These are phyloP conservation scores for Hortaea sp. DNA, from an alignment of 2,329 filamentous ascomycete genomes.

Conservation along the genomic window DNA sequence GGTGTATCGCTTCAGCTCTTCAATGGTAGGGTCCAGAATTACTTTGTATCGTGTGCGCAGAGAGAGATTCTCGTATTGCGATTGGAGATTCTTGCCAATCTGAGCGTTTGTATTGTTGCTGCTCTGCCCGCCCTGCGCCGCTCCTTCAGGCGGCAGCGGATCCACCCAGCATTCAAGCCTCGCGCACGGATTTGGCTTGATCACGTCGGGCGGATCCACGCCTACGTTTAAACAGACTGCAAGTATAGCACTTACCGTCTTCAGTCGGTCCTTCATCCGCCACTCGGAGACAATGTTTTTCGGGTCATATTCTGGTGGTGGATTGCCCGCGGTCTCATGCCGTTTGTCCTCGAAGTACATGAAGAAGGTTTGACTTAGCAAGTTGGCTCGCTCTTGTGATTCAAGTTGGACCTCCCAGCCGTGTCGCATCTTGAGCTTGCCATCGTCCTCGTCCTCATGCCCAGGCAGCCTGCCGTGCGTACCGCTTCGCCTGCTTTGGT, in stretches of 20 bases:
- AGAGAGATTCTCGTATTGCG: constrained; percentile 91
- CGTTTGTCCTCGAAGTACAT: constrained; percentile 99
- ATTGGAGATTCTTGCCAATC: constrained; percentile 91
- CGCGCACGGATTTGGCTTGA: constrained; percentile 87
- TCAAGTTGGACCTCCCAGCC: constrained; percentile 90
- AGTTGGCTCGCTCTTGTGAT: constrained; percentile 72
- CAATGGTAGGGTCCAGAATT: constrained; percentile 88
- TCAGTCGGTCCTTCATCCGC: constrained; percentile 92
- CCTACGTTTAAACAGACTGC: constrained; percentile 95
- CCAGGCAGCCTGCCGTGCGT: too few relatives aligned
- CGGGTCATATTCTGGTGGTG: constrained; percentile 45
- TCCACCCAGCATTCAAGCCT: constrained; percentile 97
- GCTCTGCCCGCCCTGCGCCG: constrained; percentile 17
- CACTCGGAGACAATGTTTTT: constrained; percentile 63
- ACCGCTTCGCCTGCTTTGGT: too few relatives aligned
- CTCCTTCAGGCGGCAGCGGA: constrained; percentile 55
- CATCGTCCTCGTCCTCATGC: constrained; percentile 6
- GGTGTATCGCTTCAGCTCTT: constrained; percentile 95
- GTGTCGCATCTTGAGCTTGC: constrained; percentile 51
- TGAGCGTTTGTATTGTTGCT: constrained; percentile 51
- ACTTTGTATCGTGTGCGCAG: constrained; percentile 96
- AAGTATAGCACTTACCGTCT: constrained; percentile 90
- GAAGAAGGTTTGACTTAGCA: constrained; percentile 79
- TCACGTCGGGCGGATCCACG: constrained; percentile 91
- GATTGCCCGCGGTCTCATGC: constrained; percentile 86